phyloP scores from a whole-genome alignment of 169 alveolate species.

The Babesia divergens region DNA sequence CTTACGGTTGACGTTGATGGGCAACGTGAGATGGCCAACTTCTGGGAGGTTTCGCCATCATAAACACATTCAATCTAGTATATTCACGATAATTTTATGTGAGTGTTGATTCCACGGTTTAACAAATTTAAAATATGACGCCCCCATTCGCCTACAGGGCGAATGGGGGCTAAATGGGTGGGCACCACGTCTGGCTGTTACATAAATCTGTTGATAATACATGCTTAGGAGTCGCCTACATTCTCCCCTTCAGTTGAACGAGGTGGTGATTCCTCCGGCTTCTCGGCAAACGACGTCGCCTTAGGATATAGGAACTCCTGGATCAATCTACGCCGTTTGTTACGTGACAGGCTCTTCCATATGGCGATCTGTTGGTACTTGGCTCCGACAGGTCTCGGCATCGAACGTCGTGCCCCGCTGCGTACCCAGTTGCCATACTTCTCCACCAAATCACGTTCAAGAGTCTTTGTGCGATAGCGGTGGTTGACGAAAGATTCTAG shows the following conservation, averaged over 20 bases:
- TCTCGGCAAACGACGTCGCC: too few relatives aligned
- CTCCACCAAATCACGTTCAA: constrained; percentile 40
- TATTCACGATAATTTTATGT: too few relatives aligned
- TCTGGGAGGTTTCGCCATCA: constrained; percentile 12
- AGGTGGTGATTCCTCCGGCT: too few relatives aligned
- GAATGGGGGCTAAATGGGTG: too few relatives aligned
- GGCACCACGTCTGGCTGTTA: too few relatives aligned
- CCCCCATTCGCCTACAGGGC: too few relatives aligned
- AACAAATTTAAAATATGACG: too few relatives aligned
- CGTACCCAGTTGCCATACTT: constrained; percentile 53
- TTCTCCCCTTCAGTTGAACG: too few relatives aligned
- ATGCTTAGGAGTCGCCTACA: too few relatives aligned
- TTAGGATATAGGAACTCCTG: constrained; percentile 33
- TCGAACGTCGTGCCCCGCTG: constrained; percentile 55
- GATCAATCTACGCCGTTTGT: constrained; percentile 37
- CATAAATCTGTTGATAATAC: too few relatives aligned
- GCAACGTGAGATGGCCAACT: not conserved
- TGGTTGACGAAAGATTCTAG: constrained; percentile 52
- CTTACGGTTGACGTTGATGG: constrained; percentile 1
- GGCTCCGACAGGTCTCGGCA: constrained; percentile 32
- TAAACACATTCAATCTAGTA: not conserved
- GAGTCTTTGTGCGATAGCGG: constrained; percentile 46
- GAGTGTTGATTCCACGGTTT: too few relatives aligned
- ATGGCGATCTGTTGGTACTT: constrained; percentile 36
- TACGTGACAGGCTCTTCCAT: constrained; percentile 52